Evolutionary conservation across 23 red algal genomes (phyloP).

Genomic region (Gracilaria gracilis): DNA sequence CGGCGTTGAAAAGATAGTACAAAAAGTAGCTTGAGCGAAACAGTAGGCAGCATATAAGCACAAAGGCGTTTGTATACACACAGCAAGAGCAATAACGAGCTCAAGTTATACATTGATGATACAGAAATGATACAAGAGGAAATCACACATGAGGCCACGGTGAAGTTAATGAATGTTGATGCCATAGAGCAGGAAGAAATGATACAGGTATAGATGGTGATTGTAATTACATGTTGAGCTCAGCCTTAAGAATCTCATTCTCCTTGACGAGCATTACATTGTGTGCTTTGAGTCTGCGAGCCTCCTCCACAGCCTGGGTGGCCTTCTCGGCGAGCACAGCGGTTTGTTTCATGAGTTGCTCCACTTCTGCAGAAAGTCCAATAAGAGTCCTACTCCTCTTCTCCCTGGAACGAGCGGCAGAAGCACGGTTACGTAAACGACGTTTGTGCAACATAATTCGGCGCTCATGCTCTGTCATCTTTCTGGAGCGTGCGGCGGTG

Average conservation of each 20-base stretch:
- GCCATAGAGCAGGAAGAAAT: slow-evolving; percentile 7
- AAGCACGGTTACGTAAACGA: slow-evolving; percentile 78
- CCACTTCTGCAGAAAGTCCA: slow-evolving; percentile 50
- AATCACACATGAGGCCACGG: not conserved
- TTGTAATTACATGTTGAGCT: slow-evolving; percentile 54
- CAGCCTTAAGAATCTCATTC: slow-evolving; percentile 64
- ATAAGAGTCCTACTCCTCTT: slow-evolving; percentile 57
- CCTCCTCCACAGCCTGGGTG: slow-evolving; percentile 45
- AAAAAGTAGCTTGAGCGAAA: not conserved
- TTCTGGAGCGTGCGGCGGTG: slow-evolving; percentile 77
- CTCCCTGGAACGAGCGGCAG: slow-evolving; percentile 72
- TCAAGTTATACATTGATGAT: not conserved
- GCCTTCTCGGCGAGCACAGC: slow-evolving; percentile 43
- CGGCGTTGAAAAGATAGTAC: not conserved
- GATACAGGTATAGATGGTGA: not conserved
- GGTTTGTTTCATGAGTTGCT: slow-evolving; percentile 55
- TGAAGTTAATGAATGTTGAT: slow-evolving; percentile 17
- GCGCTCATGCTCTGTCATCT: slow-evolving; percentile 84
- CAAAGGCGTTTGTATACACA: too few species aligned
- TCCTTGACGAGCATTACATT: slow-evolving; percentile 59
- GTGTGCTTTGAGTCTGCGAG: slow-evolving; percentile 27
- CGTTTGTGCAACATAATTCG: slow-evolving; percentile 75
- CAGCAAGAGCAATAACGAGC: too few species aligned
- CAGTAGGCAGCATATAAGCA: not conserved
- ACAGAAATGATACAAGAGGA: not conserved